phyloP scores from a whole-genome alignment of 179 eudicot species.

The Beta corolliflora region DNA sequence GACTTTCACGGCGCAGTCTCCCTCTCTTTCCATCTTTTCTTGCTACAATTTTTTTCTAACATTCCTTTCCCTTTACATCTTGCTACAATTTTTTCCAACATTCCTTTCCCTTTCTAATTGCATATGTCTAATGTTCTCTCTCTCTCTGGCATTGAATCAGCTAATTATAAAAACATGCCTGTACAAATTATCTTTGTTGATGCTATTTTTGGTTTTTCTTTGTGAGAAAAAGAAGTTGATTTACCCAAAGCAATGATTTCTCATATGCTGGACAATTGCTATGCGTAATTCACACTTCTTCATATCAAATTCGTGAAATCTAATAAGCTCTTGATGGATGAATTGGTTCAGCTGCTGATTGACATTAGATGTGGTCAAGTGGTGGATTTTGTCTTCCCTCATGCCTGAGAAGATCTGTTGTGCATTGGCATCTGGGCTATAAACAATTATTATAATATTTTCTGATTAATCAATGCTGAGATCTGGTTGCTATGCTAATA shows the following conservation, averaged over 20 bases:
- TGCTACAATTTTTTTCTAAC: too few relatives aligned
- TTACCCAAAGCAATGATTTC: not conserved
- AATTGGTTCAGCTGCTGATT: not conserved
- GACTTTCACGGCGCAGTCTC: not conserved
- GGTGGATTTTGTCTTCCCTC: not conserved
- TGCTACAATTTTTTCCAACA: too few relatives aligned
- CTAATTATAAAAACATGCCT: not conserved
- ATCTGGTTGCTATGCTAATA: not conserved
- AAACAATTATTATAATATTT: not conserved
- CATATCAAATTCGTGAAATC: not conserved
- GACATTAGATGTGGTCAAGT: not conserved
- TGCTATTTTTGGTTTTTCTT: not conserved
- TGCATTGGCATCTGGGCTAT: not conserved
- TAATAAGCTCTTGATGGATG: not conserved
- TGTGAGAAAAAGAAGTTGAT: not conserved
- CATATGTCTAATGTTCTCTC: not conserved
- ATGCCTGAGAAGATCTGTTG: not conserved
- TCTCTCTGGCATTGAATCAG: not conserved
- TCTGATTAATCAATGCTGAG: not conserved
- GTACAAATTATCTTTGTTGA: not conserved
- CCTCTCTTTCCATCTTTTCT: not conserved
- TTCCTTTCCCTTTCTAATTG: not conserved
- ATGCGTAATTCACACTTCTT: not conserved
- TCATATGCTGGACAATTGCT: not conserved
- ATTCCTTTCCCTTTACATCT: not conserved